Evolutionary conservation across 23 red algal genomes (phyloP), one percentile per base, ranked within the genome.

Genomic region (Gracilaria gracilis): DNA sequence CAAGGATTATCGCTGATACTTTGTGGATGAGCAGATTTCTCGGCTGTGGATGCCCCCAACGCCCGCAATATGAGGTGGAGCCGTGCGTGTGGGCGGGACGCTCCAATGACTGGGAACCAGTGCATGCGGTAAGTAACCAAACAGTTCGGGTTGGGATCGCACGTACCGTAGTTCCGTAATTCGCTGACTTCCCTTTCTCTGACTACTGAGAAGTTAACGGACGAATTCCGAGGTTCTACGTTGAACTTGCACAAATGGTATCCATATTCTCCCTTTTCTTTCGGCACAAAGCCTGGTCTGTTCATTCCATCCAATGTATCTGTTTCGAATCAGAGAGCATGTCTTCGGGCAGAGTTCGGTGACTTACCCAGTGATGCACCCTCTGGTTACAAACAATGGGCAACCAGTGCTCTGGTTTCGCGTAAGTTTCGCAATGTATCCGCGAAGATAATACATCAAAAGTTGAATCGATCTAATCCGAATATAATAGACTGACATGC

Each of bases 11-110:
- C 13, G 8, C 35, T 6, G 32, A 4, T 21, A 57, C 75, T 49
- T 57, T 19, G 31, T 37, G 55, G 27, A 83, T 83, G 80, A 83
- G 80, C 31, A 48, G 80, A 64, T 83, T 83, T 65, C 80, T 83
- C 54, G 80, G 80, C 9, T 83, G 80, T 47, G 80, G 80, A 25
- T 83, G 80, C 55, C 55, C 80, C 37, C 80, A 83, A 83, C 80
- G 80, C 61, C 80, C 80, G 7, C 80, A 62, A 28, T 83, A 59
- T 47, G 80, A 83, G 31, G 32, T 83, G 49, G 80, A 83, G 53
- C 80, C 80, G 19, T 64, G 55, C 48, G 80, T 83, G 19, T 83
- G 80, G 80, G 80, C 80, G 28, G 80, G 80, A 64, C 61, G 55
- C n/a, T 44, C 55, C 53, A 83, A 83, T 25, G 50, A 64, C 34